A percentile compares a stretch with the other conserved stretches of the same genome.
Conservation (phyloP, 1,284 basidiomycete genomes). For the Apiotrichum montevideense region DNA sequence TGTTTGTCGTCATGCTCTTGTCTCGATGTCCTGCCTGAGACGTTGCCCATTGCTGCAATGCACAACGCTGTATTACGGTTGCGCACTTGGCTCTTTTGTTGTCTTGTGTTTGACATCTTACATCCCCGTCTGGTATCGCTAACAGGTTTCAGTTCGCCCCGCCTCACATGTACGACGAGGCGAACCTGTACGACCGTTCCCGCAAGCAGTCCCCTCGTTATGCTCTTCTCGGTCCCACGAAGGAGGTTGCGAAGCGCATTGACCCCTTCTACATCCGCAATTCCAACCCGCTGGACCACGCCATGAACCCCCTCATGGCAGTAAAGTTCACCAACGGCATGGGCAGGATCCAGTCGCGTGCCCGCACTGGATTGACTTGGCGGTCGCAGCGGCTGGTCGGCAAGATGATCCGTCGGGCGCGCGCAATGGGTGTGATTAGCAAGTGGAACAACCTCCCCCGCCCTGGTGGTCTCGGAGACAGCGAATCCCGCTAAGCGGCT, state of each 20-base stretch:
- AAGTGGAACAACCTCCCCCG: constrained; percentile 29
- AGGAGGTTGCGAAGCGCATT: constrained; percentile 26
- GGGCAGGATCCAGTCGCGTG: constrained; percentile 73
- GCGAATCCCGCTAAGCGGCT: neutral
- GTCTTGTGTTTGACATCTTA: neutral
- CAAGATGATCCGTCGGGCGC: constrained; percentile 84
- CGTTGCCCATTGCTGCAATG: too few species aligned
- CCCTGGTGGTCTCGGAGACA: constrained; percentile 18
- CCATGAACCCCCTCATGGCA: constrained; percentile 61
- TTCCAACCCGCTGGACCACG: constrained; percentile 33
- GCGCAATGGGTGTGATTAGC: constrained; percentile 86
- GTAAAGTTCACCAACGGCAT: constrained; percentile 68
- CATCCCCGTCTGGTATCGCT: neutral
- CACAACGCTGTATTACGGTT: too few species aligned
- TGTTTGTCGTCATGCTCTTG: too few species aligned
- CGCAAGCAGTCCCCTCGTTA: constrained; percentile 10
- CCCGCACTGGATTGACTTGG: constrained; percentile 68
- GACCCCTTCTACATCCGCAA: constrained; percentile 42
- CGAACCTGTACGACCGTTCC: constrained; percentile 13
- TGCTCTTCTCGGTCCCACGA: constrained; percentile 37
- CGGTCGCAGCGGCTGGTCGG: constrained; percentile 73
- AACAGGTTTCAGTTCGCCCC: constrained; percentile 6
- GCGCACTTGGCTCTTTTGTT: too few species aligned
- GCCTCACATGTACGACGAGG: constrained; percentile 12
- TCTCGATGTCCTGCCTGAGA: too few species aligned